phyloP scores from a whole-genome alignment of 2,329 filamentous ascomycete genomes.

The Fusarium agapanthi region DNA sequence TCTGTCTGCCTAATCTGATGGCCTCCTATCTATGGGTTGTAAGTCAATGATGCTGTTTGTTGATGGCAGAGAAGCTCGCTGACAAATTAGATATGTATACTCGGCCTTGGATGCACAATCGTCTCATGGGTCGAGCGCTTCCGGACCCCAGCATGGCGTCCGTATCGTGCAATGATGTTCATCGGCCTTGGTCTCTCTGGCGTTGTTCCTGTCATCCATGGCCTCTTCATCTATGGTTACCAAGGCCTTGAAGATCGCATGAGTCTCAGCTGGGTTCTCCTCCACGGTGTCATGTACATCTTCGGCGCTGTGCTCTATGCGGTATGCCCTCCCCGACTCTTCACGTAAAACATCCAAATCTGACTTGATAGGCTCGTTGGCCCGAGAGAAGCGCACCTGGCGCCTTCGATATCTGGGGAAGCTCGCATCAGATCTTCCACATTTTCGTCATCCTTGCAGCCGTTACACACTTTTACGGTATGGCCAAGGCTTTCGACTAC shows the following conservation, averaged over 20 bases:
- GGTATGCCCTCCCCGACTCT: slow-evolving; percentile 55
- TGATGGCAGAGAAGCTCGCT: slow-evolving; percentile 5
- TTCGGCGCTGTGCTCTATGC: slow-evolving; percentile 87
- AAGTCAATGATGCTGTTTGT: slow-evolving; percentile 42
- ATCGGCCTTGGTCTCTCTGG: slow-evolving; percentile 86
- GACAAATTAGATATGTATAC: slow-evolving; percentile 71
- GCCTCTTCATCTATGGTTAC: slow-evolving; percentile 72
- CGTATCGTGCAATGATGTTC: slow-evolving; percentile 90
- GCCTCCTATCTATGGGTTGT: slow-evolving; percentile 79
- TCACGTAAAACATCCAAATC: slow-evolving; percentile 1
- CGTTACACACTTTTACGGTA: slow-evolving; percentile 79
- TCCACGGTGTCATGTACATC: slow-evolving; percentile 86
- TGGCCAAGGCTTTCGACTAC: slow-evolving; percentile 87
- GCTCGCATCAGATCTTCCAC: slow-evolving; percentile 97
- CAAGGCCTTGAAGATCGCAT: slow-evolving; percentile 74
- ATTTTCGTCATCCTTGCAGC: slow-evolving; percentile 86
- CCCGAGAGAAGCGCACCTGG: slow-evolving; percentile 84
- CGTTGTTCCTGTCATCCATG: slow-evolving; percentile 84
- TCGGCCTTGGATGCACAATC: slow-evolving; percentile 78
- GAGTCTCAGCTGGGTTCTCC: slow-evolving; percentile 80
- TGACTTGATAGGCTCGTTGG: slow-evolving; percentile 69
- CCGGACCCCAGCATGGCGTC: slow-evolving; percentile 82
- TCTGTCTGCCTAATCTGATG: slow-evolving; percentile 72
- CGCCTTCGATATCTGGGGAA: slow-evolving; percentile 88
- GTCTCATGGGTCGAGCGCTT: slow-evolving; percentile 86